A percentile compares a stretch with the other conserved stretches of the same genome.
phyloP scores from a whole-genome alignment of 2,329 filamentous ascomycete species.

The Ophiostoma montium region DNA sequence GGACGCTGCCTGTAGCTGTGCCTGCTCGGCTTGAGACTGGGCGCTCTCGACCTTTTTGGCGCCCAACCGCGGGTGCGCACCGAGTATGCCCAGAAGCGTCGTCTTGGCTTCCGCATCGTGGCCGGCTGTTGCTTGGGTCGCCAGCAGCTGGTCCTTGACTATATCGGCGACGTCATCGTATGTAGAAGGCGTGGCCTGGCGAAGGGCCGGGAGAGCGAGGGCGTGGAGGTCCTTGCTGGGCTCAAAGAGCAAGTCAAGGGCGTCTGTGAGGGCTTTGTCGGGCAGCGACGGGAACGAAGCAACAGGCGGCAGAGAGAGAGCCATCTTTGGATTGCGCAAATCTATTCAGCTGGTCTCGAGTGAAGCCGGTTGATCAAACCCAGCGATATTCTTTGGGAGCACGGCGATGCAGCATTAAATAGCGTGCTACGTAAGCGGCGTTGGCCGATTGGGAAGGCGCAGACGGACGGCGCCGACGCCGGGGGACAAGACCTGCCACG shows the following conservation, averaged over 20 bases:
- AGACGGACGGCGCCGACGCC: constrained; percentile 6
- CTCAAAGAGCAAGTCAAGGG: constrained; percentile 75
- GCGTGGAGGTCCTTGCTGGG: constrained; percentile 61
- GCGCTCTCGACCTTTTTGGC: constrained; percentile 70
- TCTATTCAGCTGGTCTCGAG: background rate
- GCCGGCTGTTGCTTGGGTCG: constrained; percentile 32
- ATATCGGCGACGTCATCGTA: constrained; percentile 58
- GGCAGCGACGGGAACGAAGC: constrained; percentile 40
- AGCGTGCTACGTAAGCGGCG: constrained; percentile 5
- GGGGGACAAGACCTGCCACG: background rate
- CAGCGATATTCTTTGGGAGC: background rate
- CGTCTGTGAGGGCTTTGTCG: constrained; percentile 36
- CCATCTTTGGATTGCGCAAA: background rate
- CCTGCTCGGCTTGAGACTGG: constrained; percentile 70
- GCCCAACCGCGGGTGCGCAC: constrained; percentile 71
- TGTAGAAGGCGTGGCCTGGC: constrained; percentile 32
- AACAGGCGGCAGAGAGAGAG: constrained; percentile 40
- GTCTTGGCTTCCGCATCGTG: constrained; percentile 27
- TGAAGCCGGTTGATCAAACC: background rate
- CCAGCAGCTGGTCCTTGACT: constrained; percentile 48
- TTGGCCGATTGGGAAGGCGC: constrained; percentile 5
- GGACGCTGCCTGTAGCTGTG: constrained; percentile 46
- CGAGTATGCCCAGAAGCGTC: constrained; percentile 58
- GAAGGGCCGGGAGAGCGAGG: constrained; percentile 55
- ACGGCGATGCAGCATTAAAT: background rate